Base-by-base conservation (phyloP, 768 basidiomycete species). In the Neoboletus brunneissimus region DNA sequence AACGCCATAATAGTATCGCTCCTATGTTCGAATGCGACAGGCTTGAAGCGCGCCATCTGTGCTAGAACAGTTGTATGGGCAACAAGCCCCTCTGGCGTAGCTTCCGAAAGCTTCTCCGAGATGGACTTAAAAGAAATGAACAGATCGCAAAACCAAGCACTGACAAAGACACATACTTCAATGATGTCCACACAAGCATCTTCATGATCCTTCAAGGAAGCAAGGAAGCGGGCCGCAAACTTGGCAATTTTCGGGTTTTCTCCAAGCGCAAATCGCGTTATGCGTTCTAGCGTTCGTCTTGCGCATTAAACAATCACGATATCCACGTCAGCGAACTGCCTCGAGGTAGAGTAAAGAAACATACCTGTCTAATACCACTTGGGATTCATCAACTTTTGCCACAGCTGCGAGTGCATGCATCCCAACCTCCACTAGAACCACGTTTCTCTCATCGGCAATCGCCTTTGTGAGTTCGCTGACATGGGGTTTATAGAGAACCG, bases 401-500 rank as follows among this genome's bases (percentile, higher is more conserved):
- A 89, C 75, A 13, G 86, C 82, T 4, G 91, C 84, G 34, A 98
- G 74, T 13, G 88, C 92, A 66, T 90, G 89, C 58, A 98, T 71
- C 22, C 83, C 82, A 6, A 86, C 77, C 70, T 89, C 89, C 2
- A 86, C 79, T 15, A 87, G 67, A 29, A 63, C 64, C 12, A 70
- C 64, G 41, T 81, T 84, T 69, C 80, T 81, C 64, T 83, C 85
- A 35, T 89, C 87, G 16, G 81, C 80, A 38, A 94, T 79, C 0
- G 84, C 83, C 66, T 89, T 91, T 11, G 79, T 77, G 35, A 99
- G 77, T 64, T 94, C 91, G 16, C 81, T 80, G 0, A 89, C 75
- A 67, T 97, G 94, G 0, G 80, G 72, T 67, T 87, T 87, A 67
- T 81, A 89, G 57, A 98, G 65, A 7, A 79, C 76, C 0, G 97